phyloP scores from a whole-genome alignment of 305 asterid species.

The Rubia balearica region DNA sequence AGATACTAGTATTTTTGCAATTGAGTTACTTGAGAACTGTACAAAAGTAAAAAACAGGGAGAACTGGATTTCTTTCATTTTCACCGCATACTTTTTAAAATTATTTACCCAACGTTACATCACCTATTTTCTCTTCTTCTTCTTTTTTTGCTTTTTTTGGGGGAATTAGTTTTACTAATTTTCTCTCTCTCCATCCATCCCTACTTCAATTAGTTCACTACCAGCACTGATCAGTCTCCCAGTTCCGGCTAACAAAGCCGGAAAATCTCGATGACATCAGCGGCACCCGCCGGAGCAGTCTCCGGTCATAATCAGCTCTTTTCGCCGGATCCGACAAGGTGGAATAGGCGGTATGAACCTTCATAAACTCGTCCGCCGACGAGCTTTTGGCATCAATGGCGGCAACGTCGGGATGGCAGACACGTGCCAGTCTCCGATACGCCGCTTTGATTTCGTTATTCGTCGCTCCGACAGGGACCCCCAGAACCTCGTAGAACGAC shows the following conservation, averaged over 20 bases:
- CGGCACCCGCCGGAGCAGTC: conserved; percentile 15
- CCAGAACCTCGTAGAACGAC: conserved; percentile 41
- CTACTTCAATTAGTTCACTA: conserved; percentile 18
- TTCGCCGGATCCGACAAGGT: conserved; percentile 42
- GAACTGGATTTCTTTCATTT: not conserved
- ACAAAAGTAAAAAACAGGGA: not conserved
- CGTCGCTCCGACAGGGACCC: conserved; percentile 29
- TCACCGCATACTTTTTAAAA: not conserved
- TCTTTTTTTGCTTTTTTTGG: not conserved
- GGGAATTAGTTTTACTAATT: not conserved
- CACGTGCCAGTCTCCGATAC: conserved; percentile 31
- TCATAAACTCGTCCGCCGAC: conserved; percentile 35
- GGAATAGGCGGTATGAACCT: conserved; percentile 41
- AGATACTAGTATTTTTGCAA: too few relatives aligned
- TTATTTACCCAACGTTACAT: not conserved
- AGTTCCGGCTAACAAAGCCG: conserved; percentile 30
- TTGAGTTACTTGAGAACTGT: not conserved
- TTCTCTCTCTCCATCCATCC: not conserved
- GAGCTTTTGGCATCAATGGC: conserved; percentile 23
- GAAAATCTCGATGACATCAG: conserved; percentile 21
- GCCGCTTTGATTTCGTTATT: conserved; percentile 37
- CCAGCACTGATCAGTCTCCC: conserved; percentile 63
- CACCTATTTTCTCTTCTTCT: not conserved
- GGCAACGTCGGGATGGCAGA: conserved; percentile 41
- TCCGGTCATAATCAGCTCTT: conserved; percentile 36